Base-by-base conservation (phyloP, 2,329 filamentous ascomycete genomes). In the Hypoxylon sp. region DNA sequence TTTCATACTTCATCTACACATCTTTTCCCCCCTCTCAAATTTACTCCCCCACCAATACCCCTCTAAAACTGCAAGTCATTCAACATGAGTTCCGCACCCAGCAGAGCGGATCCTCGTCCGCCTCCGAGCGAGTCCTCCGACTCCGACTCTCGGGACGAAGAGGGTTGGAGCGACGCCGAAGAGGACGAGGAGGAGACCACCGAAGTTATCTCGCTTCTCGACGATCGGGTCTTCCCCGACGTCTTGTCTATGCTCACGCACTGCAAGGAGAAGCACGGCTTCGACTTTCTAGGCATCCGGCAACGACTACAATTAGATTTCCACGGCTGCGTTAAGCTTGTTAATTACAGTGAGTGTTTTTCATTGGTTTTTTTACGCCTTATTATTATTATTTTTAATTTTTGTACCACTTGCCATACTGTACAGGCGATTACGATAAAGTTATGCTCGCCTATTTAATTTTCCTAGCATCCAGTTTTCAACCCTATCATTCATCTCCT, bases 301-400 rank as follows among this genome's bases (percentile, higher is more conserved):
- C 86, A 88, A 64, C 81, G 80, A 22, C 79, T 88, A 76, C 85
- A 82, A 22, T 84, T 94, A 48, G 92, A 94, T 75, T 94, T 94
- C 73, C 86, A 93, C 66, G 91, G 89, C 29, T 88, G 86, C 66
- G 88, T 94, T 74, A 94, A 90, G 79, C 83, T 94, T 35, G 88
- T 94, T 77, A 94, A 94, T 78, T 94, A 89, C 74, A 80, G 84
- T 86, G 67, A 33, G 77, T 75, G 39, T 10, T 46, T 53, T 13
- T 26, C 61, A 8, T 8, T 22, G 19, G 19, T 22, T 22, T 58
- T 52, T 46, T 35, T 35, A 9, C 33, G 24, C 3, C 8, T 33
- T 22, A 3, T 22, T 44, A 53, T 14, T 9, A 19, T 33, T 35
- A 10, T 26, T 39, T 48, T 46, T 19, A 6, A 11, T 62, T 24